These are phyloP conservation scores for Penicillium sp. DNA, from an alignment of 2,329 filamentous ascomycete genomes.

Conservation along the genomic window DNA sequence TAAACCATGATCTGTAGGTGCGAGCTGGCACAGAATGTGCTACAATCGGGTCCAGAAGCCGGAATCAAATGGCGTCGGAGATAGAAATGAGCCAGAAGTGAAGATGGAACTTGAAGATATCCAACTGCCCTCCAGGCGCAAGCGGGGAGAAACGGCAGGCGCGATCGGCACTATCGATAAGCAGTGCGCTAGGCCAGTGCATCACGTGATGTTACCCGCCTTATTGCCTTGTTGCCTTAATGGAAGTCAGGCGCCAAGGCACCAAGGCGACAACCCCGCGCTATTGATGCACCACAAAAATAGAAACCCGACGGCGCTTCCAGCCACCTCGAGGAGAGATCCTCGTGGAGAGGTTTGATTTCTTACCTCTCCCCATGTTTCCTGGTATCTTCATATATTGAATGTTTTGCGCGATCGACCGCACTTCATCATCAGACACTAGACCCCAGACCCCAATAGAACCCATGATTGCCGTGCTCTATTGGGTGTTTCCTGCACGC, in stretches of 20 bases:
- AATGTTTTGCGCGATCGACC: neutral
- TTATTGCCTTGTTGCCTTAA: neutral
- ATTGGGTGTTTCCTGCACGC: constrained; percentile 1
- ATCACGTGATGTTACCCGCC: no score
- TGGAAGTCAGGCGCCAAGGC: neutral
- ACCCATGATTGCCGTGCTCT: constrained; percentile 14
- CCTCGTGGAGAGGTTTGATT: constrained; percentile 20
- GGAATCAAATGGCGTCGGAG: no score
- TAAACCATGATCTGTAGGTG: no score
- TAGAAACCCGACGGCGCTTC: constrained; percentile 38
- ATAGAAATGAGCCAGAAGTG: no score
- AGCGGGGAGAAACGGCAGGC: no score
- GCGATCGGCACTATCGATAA: constrained; percentile 27
- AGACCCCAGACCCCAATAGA: neutral
- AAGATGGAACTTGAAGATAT: no score
- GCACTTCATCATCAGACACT: neutral
- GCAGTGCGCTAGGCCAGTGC: neutral
- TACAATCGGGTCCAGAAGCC: no score
- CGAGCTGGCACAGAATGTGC: neutral
- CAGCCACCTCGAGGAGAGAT: constrained; percentile 27
- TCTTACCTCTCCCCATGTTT: neutral
- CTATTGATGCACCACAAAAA: constrained; percentile 31
- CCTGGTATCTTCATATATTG: neutral
- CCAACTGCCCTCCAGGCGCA: no score
- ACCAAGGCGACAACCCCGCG: neutral